Percentiles rank a stretch among this genome's conserved stretches.
These are phyloP conservation scores for Penicillium brasilianum DNA, from an alignment of 2,329 filamentous ascomycete species.

Conservation along the genomic window DNA sequence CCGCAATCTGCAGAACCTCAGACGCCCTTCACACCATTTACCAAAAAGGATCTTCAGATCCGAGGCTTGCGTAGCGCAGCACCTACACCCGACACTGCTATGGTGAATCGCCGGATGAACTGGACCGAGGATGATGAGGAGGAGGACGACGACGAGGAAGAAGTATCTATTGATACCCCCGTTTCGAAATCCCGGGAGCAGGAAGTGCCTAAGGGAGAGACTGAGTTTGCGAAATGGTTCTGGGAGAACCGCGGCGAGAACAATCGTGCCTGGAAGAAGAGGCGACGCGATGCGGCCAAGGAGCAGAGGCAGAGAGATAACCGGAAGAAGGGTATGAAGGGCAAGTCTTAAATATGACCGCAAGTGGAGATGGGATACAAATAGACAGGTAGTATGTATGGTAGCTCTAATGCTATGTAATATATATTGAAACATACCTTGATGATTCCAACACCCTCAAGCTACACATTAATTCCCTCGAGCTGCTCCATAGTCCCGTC, in stretches of 20 bases:
- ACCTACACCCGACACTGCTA: conserved; percentile 91
- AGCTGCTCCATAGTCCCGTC: background rate
- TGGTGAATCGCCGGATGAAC: conserved; percentile 58
- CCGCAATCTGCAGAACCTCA: conserved; percentile 61
- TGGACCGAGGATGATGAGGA: conserved; percentile 34
- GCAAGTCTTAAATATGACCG: conserved; percentile 32
- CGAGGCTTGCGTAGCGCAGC: conserved; percentile 77
- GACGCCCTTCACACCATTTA: conserved; percentile 86
- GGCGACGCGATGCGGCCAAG: conserved; percentile 64
- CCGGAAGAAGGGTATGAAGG: conserved; percentile 54
- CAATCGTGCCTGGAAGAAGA: conserved; percentile 58
- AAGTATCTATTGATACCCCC: conserved; percentile 31
- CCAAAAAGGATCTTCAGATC: conserved; percentile 75
- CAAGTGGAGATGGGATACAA: background rate
- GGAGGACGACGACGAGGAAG: conserved; percentile 34
- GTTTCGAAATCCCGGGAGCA: conserved; percentile 28
- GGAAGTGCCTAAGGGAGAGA: conserved; percentile 48
- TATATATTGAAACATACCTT: background rate
- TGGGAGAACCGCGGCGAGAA: conserved; percentile 59
- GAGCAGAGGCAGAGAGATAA: conserved; percentile 65
- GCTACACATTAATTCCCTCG: background rate
- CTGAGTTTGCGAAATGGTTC: conserved; percentile 67
- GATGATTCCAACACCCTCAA: background rate
- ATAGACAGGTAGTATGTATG: background rate
- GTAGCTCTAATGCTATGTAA: background rate